Evolutionary conservation across 495 filamentous ascomycete genomes (phyloP).

Genomic region (Neurospora sp.): DNA sequence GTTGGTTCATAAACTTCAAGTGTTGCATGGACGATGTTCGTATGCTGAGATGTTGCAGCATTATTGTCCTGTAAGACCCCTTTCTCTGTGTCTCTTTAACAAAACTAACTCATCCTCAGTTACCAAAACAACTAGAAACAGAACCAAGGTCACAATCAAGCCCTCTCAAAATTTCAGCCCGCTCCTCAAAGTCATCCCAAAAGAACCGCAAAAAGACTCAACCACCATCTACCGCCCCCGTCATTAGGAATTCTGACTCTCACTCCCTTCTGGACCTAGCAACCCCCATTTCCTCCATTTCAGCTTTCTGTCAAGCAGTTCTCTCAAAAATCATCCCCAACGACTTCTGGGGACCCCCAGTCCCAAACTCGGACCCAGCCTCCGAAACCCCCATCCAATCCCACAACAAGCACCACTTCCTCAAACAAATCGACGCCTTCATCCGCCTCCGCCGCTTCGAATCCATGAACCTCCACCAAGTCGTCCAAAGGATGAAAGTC

Average conservation of each 20-base stretch:
- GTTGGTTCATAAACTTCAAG: constrained; percentile 59
- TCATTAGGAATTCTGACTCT: not conserved
- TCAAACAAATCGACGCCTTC: constrained; percentile 64
- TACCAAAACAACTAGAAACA: not conserved
- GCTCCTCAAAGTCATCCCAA: not conserved
- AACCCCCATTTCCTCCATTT: constrained; percentile 59
- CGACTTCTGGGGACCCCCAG: constrained; percentile 56
- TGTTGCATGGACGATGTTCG: constrained; percentile 59
- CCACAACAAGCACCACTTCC: constrained; percentile 50
- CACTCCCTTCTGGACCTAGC: constrained; percentile 56
- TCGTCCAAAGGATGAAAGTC: constrained; percentile 63
- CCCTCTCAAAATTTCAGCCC: not conserved
- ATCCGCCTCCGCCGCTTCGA: constrained; percentile 73
- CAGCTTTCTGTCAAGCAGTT: constrained; percentile 79
- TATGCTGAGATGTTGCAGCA: constrained; percentile 67
- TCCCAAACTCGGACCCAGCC: not conserved
- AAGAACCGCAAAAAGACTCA: constrained; percentile 1
- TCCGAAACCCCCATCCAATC: constrained; percentile 20
- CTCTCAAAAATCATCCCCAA: constrained; percentile 64
- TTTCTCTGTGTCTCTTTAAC: not conserved
- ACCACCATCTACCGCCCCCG: not conserved
- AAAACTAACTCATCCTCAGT: not conserved
- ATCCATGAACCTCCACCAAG: constrained; percentile 65
- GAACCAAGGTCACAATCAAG: not conserved
- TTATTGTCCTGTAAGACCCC: constrained; percentile 59